Percentiles rank a stretch among this genome's conserved stretches.
Conservation (phyloP, 805 yeast species). For the Ogataea polymorpha region DNA sequence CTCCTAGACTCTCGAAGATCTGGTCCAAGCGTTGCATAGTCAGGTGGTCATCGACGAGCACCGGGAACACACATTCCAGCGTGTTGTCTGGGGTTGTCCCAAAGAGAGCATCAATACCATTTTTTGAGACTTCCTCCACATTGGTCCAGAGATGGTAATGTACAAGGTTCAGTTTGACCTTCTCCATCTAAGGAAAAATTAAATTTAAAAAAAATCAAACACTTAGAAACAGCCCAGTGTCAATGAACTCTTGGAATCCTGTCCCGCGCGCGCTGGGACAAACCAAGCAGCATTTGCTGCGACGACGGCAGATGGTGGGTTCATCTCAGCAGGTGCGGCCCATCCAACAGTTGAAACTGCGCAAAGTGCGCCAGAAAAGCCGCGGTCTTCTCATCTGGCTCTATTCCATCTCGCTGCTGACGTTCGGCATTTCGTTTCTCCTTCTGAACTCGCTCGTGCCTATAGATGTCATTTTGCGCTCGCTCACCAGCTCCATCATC, state of each 20-base stretch:
- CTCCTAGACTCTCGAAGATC: slow-evolving; percentile 38
- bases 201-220: background rate
- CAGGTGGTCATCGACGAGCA: slow-evolving; percentile 27
- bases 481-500: slow-evolving; percentile 51
- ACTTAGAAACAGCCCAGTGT: background rate
- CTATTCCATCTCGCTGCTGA: slow-evolving; percentile 42
- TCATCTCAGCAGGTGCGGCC: slow-evolving; percentile 12
- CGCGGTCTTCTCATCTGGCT: slow-evolving; percentile 36
- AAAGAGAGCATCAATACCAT: slow-evolving; percentile 18
- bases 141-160: slow-evolving; percentile 45
- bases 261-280: slow-evolving; percentile 10
- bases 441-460: slow-evolving; percentile 73
- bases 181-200: slow-evolving; percentile 18
- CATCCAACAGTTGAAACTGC: slow-evolving; percentile 11
- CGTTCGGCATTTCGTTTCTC: slow-evolving; percentile 41
- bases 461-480: slow-evolving; percentile 68
- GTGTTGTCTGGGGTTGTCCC: slow-evolving; percentile 33
- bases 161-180: slow-evolving; percentile 41
- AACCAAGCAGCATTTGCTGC: slow-evolving; percentile 5
- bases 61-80: slow-evolving; percentile 38
- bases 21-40: slow-evolving; percentile 37
- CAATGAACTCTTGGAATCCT: slow-evolving; percentile 4
- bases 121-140: slow-evolving; percentile 26
- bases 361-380: slow-evolving; percentile 19
- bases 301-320: slow-evolving; percentile 9